Percentiles rank a stretch among this genome's conserved stretches.
Conservation (phyloP, 2,329 filamentous ascomycete genomes). For the Aspergillus sergii region DNA sequence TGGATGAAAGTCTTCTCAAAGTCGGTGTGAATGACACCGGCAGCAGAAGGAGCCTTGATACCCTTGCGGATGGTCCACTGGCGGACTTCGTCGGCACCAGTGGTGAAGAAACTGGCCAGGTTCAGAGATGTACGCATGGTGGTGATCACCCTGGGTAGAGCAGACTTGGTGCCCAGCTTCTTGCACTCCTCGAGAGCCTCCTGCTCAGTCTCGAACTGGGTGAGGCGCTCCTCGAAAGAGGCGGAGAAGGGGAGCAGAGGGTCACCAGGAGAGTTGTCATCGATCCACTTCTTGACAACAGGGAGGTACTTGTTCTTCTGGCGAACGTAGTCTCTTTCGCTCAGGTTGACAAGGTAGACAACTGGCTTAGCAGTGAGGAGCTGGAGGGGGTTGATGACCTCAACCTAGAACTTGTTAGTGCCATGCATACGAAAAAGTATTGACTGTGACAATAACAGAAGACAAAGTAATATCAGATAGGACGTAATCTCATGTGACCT, state of each 20-base stretch:
- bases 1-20: constrained; percentile 99
- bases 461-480: constrained; percentile 62
- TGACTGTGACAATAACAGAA: constrained; percentile 17
- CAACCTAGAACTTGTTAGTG: constrained; percentile 64
- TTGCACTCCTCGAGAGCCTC: constrained; percentile 85
- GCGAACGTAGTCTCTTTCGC: constrained; percentile 93
- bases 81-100: constrained; percentile 90
- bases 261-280: constrained; percentile 79
- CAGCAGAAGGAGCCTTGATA: constrained; percentile 95
- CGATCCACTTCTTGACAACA: too few species aligned
- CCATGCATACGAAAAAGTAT: constrained; percentile 18
- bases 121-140: constrained; percentile 93
- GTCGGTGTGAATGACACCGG: constrained; percentile 94
- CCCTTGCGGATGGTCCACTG: constrained; percentile 98
- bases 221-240: constrained; percentile 87
- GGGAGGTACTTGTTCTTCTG: constrained; percentile 99
- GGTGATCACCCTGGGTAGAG: constrained; percentile 85
- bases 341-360: constrained; percentile 95
- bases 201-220: constrained; percentile 74
- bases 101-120: constrained; percentile 96
- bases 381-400: constrained; percentile 95
- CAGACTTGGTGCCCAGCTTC: constrained; percentile 81
- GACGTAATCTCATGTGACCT: constrained; percentile 85
- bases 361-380: constrained; percentile 95
- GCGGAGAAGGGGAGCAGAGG: constrained; percentile 93